A percentile compares a stretch with the other conserved stretches of the same genome.
Conservation (phyloP, 73 alveolate genomes). For the Paramecium sexaurelia region DNA sequence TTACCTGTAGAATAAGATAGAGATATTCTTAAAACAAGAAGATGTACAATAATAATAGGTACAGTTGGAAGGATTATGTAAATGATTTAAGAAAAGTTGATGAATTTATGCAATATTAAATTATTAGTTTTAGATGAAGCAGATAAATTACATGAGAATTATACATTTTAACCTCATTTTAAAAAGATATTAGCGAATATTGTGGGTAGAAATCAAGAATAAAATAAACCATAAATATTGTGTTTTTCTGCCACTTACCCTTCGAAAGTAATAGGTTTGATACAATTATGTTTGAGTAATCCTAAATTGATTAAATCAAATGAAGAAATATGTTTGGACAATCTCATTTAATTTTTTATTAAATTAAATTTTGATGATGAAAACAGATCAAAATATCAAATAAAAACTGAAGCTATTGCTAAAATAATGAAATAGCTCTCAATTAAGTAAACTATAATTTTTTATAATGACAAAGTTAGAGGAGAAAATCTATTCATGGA, state of each 20-base stretch:
- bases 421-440: not conserved
- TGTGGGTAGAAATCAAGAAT: not conserved
- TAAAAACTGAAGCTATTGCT: conserved; percentile 16
- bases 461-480: conserved; percentile 57
- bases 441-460: conserved; percentile 41
- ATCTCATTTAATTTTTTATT: not conserved
- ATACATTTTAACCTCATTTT: not conserved
- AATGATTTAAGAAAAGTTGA: conserved; percentile 13
- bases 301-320: conserved; percentile 18
- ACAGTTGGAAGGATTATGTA: conserved; percentile 51
- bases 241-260: conserved; percentile 54
- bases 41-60: conserved; percentile 29
- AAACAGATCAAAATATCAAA: not conserved
- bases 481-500: conserved; percentile 55
- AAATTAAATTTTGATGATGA: not conserved
- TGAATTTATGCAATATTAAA: not conserved
- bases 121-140: conserved; percentile 44
- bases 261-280: not conserved
- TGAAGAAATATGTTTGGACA: not conserved
- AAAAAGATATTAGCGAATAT: not conserved
- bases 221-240: not conserved
- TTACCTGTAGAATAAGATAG: conserved; percentile 46
- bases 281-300: not conserved
- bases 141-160: conserved; percentile 52
- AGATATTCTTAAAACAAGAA: conserved; percentile 27